Evolutionary conservation across 495 filamentous ascomycete genomes (phyloP).

Genomic region (Daldinia grandis): DNA sequence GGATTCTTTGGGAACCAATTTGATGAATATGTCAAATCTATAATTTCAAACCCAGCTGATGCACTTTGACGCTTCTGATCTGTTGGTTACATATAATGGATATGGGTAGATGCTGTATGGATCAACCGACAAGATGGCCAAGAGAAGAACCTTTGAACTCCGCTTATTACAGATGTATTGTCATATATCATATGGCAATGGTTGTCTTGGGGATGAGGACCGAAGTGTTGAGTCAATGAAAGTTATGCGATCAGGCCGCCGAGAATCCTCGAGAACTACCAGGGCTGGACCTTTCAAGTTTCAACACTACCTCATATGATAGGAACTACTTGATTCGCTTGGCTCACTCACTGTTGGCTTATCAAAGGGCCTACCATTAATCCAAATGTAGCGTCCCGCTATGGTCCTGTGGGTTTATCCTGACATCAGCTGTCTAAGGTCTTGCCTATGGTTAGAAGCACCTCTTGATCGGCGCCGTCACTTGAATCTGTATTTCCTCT

Average conservation of each 20-base stretch:
- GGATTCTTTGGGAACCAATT: background rate
- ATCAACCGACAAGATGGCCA: constrained; percentile 29
- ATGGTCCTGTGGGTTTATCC: background rate
- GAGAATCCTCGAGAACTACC: too few species aligned
- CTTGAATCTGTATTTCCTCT: background rate
- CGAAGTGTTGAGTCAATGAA: background rate
- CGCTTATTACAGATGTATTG: constrained; percentile 31
- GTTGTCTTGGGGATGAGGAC: constrained; percentile 24
- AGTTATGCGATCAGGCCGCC: too few species aligned
- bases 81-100: background rate
- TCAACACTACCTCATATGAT: background rate
- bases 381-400: constrained; percentile 3
- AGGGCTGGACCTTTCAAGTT: too few species aligned
- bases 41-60: background rate
- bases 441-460: background rate
- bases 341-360: constrained; percentile 25
- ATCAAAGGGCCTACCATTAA: constrained; percentile 17
- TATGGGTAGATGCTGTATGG: constrained; percentile 35
- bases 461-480: background rate
- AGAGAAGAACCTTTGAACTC: constrained; percentile 25
- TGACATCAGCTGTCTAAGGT: background rate
- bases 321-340: constrained; percentile 5
- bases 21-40: background rate
- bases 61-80: constrained; percentile 19
- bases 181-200: constrained; percentile 15